Evolutionary conservation across 345 rosid species (phyloP).

Genomic region (Populus nigra): DNA sequence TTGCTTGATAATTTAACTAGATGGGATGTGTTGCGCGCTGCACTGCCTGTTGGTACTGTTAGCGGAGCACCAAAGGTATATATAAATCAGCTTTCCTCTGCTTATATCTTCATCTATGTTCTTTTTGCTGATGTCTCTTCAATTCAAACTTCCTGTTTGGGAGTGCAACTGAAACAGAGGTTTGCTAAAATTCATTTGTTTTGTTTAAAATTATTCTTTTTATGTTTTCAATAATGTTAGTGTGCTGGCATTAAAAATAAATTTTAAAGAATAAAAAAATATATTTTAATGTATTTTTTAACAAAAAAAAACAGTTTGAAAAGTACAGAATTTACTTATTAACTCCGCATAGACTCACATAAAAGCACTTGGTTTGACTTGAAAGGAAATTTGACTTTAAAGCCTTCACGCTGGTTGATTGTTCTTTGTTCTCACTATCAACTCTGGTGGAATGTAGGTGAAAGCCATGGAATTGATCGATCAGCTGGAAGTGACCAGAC

Average conservation of each 20-base stretch:
- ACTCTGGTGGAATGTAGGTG: conserved; percentile 44
- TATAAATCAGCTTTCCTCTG: background rate
- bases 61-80: conserved; percentile 96
- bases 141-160: background rate
- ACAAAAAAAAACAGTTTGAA: too few relatives aligned
- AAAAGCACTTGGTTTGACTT: background rate
- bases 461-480: conserved; percentile 97
- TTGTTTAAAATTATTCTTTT: too few relatives aligned
- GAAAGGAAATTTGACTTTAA: background rate
- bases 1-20: conserved; percentile 65
- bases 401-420: background rate
- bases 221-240: too few relatives aligned
- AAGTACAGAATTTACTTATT: background rate
- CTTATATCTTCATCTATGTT: background rate
- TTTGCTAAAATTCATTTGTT: too few relatives aligned
- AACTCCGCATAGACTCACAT: background rate
- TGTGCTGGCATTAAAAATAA: too few relatives aligned
- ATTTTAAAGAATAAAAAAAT: too few relatives aligned
- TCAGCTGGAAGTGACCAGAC: conserved; percentile 72
- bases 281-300: too few relatives aligned
- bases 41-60: conserved; percentile 92
- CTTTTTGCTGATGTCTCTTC: too few relatives aligned
- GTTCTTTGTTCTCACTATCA: conserved; percentile 1
- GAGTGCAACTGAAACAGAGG: too few relatives aligned
- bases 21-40: conserved; percentile 92